These are phyloP conservation scores for Rutstroemia sp. DNA, from an alignment of 2,329 filamentous ascomycete species.

Conservation along the genomic window DNA sequence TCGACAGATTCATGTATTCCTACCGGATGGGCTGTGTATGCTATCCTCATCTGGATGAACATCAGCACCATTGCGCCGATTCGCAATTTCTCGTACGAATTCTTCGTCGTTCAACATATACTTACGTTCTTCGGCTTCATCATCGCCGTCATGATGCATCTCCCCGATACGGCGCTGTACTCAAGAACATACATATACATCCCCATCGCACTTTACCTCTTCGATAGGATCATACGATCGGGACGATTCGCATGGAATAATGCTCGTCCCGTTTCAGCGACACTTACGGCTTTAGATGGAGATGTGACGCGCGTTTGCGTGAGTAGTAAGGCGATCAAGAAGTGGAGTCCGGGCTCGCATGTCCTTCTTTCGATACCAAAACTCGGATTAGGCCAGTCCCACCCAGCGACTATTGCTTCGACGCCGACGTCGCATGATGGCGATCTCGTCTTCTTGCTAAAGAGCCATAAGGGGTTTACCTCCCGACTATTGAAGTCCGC, in stretches of 20 bases:
- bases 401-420: constrained; percentile 53
- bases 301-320: constrained; percentile 32
- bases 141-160: constrained; percentile 29
- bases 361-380: constrained; percentile 53
- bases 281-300: constrained; percentile 27
- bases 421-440: constrained; percentile 45
- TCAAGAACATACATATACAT: constrained; percentile 26
- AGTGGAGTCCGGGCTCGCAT: constrained; percentile 44
- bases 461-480: constrained; percentile 51
- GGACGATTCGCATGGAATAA: constrained; percentile 30
- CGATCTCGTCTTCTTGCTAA: constrained; percentile 53
- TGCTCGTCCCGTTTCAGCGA: constrained; percentile 19
- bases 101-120: constrained; percentile 63
- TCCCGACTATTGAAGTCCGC: constrained; percentile 43
- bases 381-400: constrained; percentile 47
- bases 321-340: constrained; percentile 29
- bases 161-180: constrained; percentile 28
- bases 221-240: constrained; percentile 23
- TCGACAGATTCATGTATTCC: constrained; percentile 27
- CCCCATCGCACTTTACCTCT: constrained; percentile 20
- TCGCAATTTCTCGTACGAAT: constrained; percentile 57
- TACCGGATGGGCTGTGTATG: constrained; percentile 57
- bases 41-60: constrained; percentile 56
- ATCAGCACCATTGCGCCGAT: constrained; percentile 57
- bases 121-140: constrained; percentile 38